A percentile compares a stretch with the other conserved stretches of the same genome.
phyloP scores from a whole-genome alignment of 352 stramenopile species.

The Globisporangium parvum region DNA sequence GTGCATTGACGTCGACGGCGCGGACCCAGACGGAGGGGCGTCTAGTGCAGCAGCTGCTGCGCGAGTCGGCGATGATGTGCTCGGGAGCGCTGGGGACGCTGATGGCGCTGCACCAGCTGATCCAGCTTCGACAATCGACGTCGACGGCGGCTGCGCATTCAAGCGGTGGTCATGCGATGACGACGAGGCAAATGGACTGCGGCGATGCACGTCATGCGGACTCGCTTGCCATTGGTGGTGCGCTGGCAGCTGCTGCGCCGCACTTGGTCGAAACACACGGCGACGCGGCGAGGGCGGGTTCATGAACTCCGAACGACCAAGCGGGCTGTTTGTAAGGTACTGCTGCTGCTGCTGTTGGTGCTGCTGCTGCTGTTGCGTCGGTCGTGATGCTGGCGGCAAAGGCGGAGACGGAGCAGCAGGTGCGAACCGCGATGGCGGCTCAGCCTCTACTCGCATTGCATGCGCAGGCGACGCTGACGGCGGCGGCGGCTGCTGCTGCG shows the following conservation, averaged over 20 bases:
- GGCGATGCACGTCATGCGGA: constrained; percentile 10
- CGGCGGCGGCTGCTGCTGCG: background rate
- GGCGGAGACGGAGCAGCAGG: too few species aligned
- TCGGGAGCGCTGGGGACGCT: background rate
- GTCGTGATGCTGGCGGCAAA: background rate
- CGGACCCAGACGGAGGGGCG: background rate
- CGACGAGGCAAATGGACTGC: constrained; percentile 1
- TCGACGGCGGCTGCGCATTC: constrained; percentile 1
- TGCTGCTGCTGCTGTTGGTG: constrained; percentile 8
- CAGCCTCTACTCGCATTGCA: background rate
- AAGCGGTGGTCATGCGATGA: constrained; percentile 2
- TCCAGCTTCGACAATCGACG: background rate
- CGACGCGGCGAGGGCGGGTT: constrained; percentile 13
- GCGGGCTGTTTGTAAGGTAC: constrained; percentile 2
- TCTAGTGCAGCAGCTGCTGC: background rate
- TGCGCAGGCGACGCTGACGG: background rate
- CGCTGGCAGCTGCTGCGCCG: background rate
- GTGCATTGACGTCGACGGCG: background rate
- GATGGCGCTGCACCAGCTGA: background rate
- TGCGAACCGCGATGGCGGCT: background rate
- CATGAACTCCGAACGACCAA: constrained; percentile 7
- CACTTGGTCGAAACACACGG: constrained; percentile 10
- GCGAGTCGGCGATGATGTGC: background rate
- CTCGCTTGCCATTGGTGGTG: constrained; percentile 4
- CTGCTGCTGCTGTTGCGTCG: constrained; percentile 1